A percentile compares a stretch with the other conserved stretches of the same genome.
Conservation (phyloP, 108 stramenopile species). For the Cyclotella kingstonii region DNA sequence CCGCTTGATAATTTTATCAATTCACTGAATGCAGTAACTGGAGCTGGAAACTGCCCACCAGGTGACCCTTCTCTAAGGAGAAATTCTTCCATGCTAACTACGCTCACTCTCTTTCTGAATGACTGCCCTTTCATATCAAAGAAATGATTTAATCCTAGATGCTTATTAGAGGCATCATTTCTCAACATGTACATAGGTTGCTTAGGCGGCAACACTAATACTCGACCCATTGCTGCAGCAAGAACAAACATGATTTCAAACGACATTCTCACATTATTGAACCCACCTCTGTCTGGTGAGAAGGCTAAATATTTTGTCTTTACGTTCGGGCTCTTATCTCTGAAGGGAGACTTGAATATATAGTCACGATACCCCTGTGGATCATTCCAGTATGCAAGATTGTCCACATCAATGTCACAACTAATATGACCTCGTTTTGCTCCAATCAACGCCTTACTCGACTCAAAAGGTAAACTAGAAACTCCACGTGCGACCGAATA, state of each 20-base stretch:
- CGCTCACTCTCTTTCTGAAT: conserved; percentile 43
- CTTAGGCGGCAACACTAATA: conserved; percentile 81
- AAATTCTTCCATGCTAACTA: conserved; percentile 60
- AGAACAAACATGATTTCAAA: conserved; percentile 77
- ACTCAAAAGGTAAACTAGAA: conserved; percentile 9
- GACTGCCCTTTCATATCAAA: conserved; percentile 51
- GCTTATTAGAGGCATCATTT: conserved; percentile 48
- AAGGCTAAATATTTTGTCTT: conserved; percentile 31
- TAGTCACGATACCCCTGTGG: conserved; percentile 52
- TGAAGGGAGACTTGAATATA: conserved; percentile 36
- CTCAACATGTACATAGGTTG: conserved; percentile 69
- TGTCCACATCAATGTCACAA: conserved; percentile 55
- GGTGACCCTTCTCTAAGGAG: conserved; percentile 44
- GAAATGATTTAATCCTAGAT: conserved; percentile 70
- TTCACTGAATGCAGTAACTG: conserved; percentile 27
- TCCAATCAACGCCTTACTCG: conserved; percentile 13
- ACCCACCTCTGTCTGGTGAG: neutral
- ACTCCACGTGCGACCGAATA: conserved; percentile 6
- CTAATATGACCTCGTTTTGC: conserved; percentile 31
- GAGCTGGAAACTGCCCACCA: conserved; percentile 47
- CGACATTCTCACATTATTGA: conserved; percentile 57
- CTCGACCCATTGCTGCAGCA: conserved; percentile 73
- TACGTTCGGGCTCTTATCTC: conserved; percentile 22
- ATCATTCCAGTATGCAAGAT: conserved; percentile 67
- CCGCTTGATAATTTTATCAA: conserved; percentile 41